phyloP scores from a whole-genome alignment of 805 yeast genomes.

The Wickerhamiella nectarea region DNA sequence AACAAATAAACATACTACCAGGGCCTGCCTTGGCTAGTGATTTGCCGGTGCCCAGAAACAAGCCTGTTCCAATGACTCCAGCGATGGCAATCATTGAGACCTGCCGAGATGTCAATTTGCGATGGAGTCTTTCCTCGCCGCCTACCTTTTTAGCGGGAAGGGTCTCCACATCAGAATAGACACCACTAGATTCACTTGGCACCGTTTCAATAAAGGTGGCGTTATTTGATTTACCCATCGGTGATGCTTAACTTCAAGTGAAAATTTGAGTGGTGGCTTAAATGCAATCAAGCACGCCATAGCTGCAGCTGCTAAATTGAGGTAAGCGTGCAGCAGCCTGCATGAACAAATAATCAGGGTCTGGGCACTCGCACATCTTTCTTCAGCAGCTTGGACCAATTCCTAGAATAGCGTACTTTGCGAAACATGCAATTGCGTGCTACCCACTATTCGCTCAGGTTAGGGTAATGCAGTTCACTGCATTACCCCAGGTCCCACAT shows the following conservation, averaged over 20 bases:
- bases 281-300: neutral
- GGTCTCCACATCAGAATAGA: neutral
- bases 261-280: neutral
- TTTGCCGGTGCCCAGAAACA: constrained; percentile 38
- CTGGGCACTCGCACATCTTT: too few species aligned
- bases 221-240: neutral
- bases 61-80: constrained; percentile 64
- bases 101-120: constrained; percentile 30
- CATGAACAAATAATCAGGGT: too few species aligned
- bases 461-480: neutral
- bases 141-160: neutral
- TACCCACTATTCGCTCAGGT: neutral
- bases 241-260: too few species aligned
- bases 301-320: neutral
- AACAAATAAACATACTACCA: constrained; percentile 38
- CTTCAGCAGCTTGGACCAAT: too few species aligned
- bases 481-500: too few species aligned
- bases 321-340: neutral
- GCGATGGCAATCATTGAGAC: constrained; percentile 63
- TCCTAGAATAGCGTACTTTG: too few species aligned
- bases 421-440: neutral
- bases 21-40: constrained; percentile 40
- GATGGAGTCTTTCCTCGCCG: constrained; percentile 17
- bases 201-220: neutral
- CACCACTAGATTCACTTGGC: neutral